phyloP scores from a whole-genome alignment of 208 protist species.

The Acanthamoeba royreba region DNA sequence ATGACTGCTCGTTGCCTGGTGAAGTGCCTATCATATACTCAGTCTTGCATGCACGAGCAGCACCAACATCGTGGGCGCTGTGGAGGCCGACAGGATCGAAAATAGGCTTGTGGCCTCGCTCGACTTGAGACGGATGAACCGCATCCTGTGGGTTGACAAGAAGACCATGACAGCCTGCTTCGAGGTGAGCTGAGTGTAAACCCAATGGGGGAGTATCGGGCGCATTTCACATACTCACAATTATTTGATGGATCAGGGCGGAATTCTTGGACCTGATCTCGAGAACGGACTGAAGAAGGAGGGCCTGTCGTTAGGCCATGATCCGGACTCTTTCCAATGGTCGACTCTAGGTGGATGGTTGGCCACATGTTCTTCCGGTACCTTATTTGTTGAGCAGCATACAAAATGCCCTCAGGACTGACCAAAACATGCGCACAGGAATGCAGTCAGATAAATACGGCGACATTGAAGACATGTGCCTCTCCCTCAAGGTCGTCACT shows the following conservation, averaged over 20 bases:
- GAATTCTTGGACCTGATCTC: background rate
- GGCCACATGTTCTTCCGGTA: constrained; percentile 59
- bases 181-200: too few species aligned
- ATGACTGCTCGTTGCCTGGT: constrained; percentile 29
- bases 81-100: constrained; percentile 3
- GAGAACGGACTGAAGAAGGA: constrained; percentile 12
- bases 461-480: constrained; percentile 64
- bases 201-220: too few species aligned
- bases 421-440: background rate
- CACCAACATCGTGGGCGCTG: constrained; percentile 13
- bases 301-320: constrained; percentile 53
- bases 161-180: constrained; percentile 63
- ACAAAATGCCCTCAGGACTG: background rate
- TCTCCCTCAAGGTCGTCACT: constrained; percentile 60
- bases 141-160: constrained; percentile 59
- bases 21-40: background rate
- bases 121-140: constrained; percentile 64
- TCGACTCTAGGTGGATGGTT: constrained; percentile 68
- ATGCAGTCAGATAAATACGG: constrained; percentile 56
- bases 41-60: background rate
- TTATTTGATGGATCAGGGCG: background rate
- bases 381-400: too few species aligned
- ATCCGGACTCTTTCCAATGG: constrained; percentile 67
- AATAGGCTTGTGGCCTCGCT: constrained; percentile 47
- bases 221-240: too few species aligned